phyloP scores from a whole-genome alignment of 2,329 filamentous ascomycete species.

The Fusarium longipes region DNA sequence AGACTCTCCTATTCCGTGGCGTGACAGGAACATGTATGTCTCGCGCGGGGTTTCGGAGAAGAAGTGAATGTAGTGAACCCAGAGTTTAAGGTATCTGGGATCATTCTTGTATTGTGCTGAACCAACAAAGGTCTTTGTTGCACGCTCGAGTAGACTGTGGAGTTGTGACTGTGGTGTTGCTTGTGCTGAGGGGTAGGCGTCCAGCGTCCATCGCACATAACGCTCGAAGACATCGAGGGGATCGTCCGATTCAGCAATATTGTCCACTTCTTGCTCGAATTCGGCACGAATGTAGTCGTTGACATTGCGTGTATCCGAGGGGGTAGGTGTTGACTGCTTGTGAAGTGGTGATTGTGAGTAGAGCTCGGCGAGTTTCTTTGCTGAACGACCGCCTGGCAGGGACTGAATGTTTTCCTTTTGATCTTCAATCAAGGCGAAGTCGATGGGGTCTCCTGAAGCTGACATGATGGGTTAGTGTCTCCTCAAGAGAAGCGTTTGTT shows the following conservation, averaged over 20 bases:
- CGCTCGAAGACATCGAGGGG: slow-evolving; percentile 95
- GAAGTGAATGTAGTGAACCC: slow-evolving; percentile 92
- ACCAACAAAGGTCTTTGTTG: slow-evolving; percentile 89
- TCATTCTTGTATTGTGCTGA: slow-evolving; percentile 93
- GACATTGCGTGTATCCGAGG: slow-evolving; percentile 77
- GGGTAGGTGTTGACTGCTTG: slow-evolving; percentile 70
- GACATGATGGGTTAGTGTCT: slow-evolving; percentile 57
- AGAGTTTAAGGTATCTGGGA: slow-evolving; percentile 90
- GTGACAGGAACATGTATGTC: slow-evolving; percentile 89
- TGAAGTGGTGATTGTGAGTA: slow-evolving; percentile 76
- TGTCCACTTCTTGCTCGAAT: slow-evolving; percentile 85
- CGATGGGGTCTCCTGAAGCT: slow-evolving; percentile 65
- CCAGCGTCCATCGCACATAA: slow-evolving; percentile 96
- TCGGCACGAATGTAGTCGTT: slow-evolving; percentile 84
- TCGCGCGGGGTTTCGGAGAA: slow-evolving; percentile 95
- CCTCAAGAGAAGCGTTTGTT: slow-evolving; percentile 31
- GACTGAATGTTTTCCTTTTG: slow-evolving; percentile 99
- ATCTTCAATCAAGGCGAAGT: slow-evolving; percentile 93
- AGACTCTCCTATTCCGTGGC: slow-evolving; percentile 86
- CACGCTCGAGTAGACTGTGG: slow-evolving; percentile 87
- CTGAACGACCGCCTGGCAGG: slow-evolving; percentile 86
- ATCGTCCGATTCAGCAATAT: slow-evolving; percentile 88
- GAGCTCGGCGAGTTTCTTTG: slow-evolving; percentile 85
- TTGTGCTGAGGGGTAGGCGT: slow-evolving; percentile 94
- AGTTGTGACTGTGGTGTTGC: slow-evolving; percentile 92